These are phyloP conservation scores for Lactarius trivialis DNA, from an alignment of 768 basidiomycete species.

Conservation along the genomic window DNA sequence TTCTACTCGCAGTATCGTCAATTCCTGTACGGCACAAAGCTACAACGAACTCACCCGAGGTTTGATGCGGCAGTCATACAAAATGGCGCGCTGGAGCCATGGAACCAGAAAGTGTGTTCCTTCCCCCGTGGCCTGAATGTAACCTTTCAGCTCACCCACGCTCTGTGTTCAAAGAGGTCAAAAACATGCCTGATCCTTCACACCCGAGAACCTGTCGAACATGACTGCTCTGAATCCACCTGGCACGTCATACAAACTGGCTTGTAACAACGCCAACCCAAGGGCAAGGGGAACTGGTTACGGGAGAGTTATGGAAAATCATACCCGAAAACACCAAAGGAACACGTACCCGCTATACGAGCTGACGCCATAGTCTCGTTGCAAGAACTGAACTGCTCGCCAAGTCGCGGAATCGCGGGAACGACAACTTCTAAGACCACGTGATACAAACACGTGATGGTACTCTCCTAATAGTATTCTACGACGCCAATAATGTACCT, in stretches of 20 bases:
- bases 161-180: background rate
- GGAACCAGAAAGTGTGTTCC: constrained; percentile 96
- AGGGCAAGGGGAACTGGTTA: constrained; percentile 59
- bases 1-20: constrained; percentile 46
- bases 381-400: background rate
- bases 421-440: background rate
- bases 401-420: background rate
- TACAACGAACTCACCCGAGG: constrained; percentile 58
- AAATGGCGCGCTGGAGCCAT: constrained; percentile 91
- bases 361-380: constrained; percentile 6
- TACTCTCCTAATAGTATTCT: background rate
- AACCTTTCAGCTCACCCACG: background rate
- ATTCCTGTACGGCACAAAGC: background rate
- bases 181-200: constrained; percentile 62
- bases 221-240: constrained; percentile 93
- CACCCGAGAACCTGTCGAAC: constrained; percentile 96
- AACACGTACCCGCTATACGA: constrained; percentile 14
- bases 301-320: constrained; percentile 47
- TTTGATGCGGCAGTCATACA: constrained; percentile 97
- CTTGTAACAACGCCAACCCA: constrained; percentile 39
- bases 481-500: constrained; percentile 31
- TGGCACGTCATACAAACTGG: constrained; percentile 55
- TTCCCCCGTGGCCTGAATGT: constrained; percentile 69
- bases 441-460: background rate
- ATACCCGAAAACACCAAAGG: constrained; percentile 31